Evolutionary conservation across 2,329 filamentous ascomycete genomes (phyloP).

Genomic region (Rutstroemia sp.): DNA sequence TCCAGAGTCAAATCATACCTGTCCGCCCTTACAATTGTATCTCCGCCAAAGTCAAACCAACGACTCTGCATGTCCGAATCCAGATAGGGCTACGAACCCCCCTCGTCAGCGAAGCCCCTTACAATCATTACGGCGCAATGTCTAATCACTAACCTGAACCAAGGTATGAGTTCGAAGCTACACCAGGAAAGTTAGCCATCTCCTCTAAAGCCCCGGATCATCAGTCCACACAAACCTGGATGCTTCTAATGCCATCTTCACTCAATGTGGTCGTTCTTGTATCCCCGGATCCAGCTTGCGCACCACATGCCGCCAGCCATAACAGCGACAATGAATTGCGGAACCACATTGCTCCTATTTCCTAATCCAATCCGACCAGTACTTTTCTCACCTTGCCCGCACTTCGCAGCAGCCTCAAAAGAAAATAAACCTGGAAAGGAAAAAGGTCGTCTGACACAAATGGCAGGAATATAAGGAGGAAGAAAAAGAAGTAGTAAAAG

Average conservation of each 20-base stretch:
- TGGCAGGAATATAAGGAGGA: background rate
- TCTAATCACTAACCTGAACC: slow-evolving; percentile 52
- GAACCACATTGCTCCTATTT: slow-evolving; percentile 25
- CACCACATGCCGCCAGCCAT: slow-evolving; percentile 30
- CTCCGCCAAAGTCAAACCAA: slow-evolving; percentile 98
- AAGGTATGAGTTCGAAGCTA: slow-evolving; percentile 85
- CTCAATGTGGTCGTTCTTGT: slow-evolving; percentile 27
- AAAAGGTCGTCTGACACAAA: background rate
- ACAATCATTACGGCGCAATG: background rate
- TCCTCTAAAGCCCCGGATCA: background rate
- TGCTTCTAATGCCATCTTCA: slow-evolving; percentile 49
- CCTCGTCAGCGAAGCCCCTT: slow-evolving; percentile 9
- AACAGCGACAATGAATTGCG: slow-evolving; percentile 21
- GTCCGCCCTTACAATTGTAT: slow-evolving; percentile 73
- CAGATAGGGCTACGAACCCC: slow-evolving; percentile 68
- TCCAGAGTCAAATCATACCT: slow-evolving; percentile 41
- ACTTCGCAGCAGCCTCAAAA: background rate
- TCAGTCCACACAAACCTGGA: slow-evolving; percentile 44
- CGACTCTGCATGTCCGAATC: slow-evolving; percentile 97
- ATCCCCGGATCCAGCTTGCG: slow-evolving; percentile 28
- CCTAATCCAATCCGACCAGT: background rate
- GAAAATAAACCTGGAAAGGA: background rate
- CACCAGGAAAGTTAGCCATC: slow-evolving; percentile 13
- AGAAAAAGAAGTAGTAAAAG: background rate
- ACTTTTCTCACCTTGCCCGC: background rate